Evolutionary conservation across 495 filamentous ascomycete species (phyloP).

Genomic region (Tetracladium setigerum): DNA sequence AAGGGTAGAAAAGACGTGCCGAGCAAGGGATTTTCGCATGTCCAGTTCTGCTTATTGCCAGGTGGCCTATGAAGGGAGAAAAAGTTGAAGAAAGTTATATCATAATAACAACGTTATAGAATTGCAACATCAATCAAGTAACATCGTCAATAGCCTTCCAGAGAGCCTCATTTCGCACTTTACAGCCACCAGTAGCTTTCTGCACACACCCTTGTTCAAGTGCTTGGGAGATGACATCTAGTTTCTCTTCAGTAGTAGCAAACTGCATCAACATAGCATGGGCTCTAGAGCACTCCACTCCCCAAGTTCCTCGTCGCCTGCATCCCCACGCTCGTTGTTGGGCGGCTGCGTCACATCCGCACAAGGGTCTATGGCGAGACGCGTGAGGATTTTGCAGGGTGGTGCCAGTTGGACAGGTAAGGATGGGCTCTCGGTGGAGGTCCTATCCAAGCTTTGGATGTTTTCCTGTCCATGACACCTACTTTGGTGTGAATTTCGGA

Average conservation of each 20-base stretch:
- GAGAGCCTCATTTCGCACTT: slow-evolving; percentile 17
- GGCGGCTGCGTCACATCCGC: slow-evolving; percentile 1
- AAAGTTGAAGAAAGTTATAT: too few relatives aligned
- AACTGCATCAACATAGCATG: slow-evolving; percentile 21
- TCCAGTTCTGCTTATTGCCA: too few relatives aligned
- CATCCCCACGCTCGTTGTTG: not conserved
- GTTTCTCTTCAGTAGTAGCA: slow-evolving; percentile 19
- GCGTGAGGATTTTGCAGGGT: slow-evolving; percentile 4
- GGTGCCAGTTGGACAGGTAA: not conserved
- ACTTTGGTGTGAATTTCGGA: not conserved
- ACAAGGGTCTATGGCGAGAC: slow-evolving; percentile 10
- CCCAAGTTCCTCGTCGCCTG: slow-evolving; percentile 4
- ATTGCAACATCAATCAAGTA: not conserved
- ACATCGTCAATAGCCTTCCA: slow-evolving; percentile 20
- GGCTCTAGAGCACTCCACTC: slow-evolving; percentile 15
- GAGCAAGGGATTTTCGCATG: too few relatives aligned
- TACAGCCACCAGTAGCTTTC: slow-evolving; percentile 17
- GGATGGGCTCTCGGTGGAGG: not conserved
- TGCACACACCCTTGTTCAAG: slow-evolving; percentile 19
- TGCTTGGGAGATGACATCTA: slow-evolving; percentile 14
- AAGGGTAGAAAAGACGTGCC: too few relatives aligned
- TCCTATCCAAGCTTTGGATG: too few relatives aligned
- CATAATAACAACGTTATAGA: too few relatives aligned
- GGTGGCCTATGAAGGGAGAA: too few relatives aligned
- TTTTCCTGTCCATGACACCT: not conserved